Evolutionary conservation across 352 stramenopile species (phyloP).

Genomic region (Detonula confervacea): DNA sequence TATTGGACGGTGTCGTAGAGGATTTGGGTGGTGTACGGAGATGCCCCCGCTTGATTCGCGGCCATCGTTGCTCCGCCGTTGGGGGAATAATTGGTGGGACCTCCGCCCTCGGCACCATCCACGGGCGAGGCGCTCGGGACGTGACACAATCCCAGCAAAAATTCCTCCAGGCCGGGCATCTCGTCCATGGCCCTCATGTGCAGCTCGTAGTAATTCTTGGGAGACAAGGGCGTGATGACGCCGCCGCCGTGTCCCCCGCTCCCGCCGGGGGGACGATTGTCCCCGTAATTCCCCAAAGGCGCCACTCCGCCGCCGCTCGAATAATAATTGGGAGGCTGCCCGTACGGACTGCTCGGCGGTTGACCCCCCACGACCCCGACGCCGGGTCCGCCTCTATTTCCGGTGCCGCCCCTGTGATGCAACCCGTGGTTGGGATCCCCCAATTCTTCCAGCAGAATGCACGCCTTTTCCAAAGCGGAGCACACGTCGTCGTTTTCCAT

Average conservation of each 20-base stretch:
- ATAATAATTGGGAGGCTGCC: constrained; percentile 34
- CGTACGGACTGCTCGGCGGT: too few relatives aligned
- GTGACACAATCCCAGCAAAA: constrained; percentile 88
- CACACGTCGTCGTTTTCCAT: constrained; percentile 82
- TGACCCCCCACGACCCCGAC: constrained; percentile 7
- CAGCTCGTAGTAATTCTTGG: constrained; percentile 99
- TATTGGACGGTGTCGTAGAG: constrained; percentile 95
- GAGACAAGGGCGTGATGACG: constrained; percentile 87
- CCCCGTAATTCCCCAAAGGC: constrained; percentile 45
- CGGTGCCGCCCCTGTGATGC: constrained; percentile 26
- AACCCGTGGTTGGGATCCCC: constrained; percentile 69
- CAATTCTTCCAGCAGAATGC: constrained; percentile 86
- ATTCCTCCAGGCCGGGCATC: constrained; percentile 93
- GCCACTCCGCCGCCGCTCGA: constrained; percentile 28
- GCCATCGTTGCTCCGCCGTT: too few relatives aligned
- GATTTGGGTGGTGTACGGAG: constrained; percentile 87
- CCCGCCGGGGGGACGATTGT: constrained; percentile 23
- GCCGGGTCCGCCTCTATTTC: too few relatives aligned
- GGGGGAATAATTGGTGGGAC: constrained; percentile 13
- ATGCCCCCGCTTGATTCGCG: background rate
- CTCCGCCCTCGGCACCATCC: too few relatives aligned
- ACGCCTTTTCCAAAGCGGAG: constrained; percentile 73
- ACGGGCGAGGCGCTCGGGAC: background rate
- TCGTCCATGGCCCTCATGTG: constrained; percentile 95
- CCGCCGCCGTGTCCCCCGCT: background rate